Base-by-base conservation (phyloP, 306 rosid genomes). In the Benincasa hispida region DNA sequence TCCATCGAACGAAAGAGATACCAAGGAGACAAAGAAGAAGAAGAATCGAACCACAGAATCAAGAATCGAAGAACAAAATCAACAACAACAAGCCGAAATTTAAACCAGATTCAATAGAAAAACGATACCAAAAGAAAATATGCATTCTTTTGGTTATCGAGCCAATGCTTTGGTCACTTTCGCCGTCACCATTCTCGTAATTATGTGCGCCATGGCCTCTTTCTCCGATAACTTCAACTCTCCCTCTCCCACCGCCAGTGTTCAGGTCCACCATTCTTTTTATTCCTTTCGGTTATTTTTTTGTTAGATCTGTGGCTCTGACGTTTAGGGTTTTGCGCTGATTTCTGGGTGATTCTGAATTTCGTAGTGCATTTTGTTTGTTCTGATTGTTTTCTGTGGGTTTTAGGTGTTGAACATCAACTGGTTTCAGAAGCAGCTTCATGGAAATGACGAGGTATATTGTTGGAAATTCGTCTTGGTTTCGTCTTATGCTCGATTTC, bases 391-490 rank as follows among this genome's bases (percentile, higher is more conserved):
- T 37, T 55, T 0, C 1, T 27, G 41, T 57, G 19, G 62, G 22
- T 60, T 81, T 19, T 27, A 86, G 96, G 92, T 88, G 0, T 78
- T 84, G 87, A 90, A 84, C 41, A 82, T 88, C 45, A 88, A 90
- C 58, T 82, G 89, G 92, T 88, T 88, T 55, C 89, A 83, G 85
- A 90, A 90, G 88, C 96, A 90, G 79, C 91, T 90, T 18, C 82
- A 87, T 60, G 91, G 92, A 50, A 87, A 90, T 27, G 92, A 90
- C 70, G 96, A 88, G 92, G 96, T 90, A 75, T 32, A 78, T n/a
- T 48, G 50, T 18, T 2, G 57, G 42, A 27, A 24, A 39, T 39
- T 47, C 65, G 5, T 62, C 59, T 42, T 28, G 72, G 5, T 7
- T 35, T 45, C 56, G n/a, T 35, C 1, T 58, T 72, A 19, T 0